Conservation (phyloP, 352 stramenopile genomes). For the Pythium aphanidermatum region DNA sequence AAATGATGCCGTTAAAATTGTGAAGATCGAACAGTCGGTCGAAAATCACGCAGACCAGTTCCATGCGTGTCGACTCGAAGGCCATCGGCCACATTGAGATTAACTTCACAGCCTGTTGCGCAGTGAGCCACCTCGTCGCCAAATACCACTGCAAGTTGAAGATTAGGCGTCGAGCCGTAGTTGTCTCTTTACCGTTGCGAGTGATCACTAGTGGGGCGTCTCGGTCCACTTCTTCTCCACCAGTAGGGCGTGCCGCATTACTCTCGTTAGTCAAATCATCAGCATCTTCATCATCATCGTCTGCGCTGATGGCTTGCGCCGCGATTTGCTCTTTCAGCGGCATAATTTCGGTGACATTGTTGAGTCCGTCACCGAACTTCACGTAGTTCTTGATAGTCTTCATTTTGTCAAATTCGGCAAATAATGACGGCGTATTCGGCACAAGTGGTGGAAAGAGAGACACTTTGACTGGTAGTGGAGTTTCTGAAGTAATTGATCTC, state of each 20-base stretch:
- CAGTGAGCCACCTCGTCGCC: constrained; percentile 60
- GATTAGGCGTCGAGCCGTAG: constrained; percentile 47
- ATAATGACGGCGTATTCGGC: constrained; percentile 31
- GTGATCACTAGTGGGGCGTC: constrained; percentile 23
- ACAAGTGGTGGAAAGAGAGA: constrained; percentile 37
- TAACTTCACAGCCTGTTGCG: constrained; percentile 46
- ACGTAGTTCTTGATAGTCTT: constrained; percentile 58
- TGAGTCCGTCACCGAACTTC: constrained; percentile 52
- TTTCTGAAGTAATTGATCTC: not conserved
- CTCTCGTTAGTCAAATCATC: not conserved
- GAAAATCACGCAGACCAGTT: constrained; percentile 66
- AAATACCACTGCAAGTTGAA: constrained; percentile 74
- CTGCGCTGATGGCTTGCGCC: not conserved
- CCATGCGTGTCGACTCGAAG: constrained; percentile 41
- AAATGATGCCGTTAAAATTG: constrained; percentile 61
- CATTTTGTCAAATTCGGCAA: constrained; percentile 55
- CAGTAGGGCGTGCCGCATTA: constrained; percentile 20
- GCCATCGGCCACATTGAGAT: constrained; percentile 40
- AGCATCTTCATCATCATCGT: constrained; percentile 5
- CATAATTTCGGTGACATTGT: constrained; percentile 33
- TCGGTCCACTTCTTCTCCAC: constrained; percentile 2
- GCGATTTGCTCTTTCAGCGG: too few species aligned
- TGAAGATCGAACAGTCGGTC: constrained; percentile 59
- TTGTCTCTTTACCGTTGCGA: constrained; percentile 31
- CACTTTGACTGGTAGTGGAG: not conserved